Base-by-base conservation (phyloP, 352 stramenopile species). In the Globisporangium barbulae region DNA sequence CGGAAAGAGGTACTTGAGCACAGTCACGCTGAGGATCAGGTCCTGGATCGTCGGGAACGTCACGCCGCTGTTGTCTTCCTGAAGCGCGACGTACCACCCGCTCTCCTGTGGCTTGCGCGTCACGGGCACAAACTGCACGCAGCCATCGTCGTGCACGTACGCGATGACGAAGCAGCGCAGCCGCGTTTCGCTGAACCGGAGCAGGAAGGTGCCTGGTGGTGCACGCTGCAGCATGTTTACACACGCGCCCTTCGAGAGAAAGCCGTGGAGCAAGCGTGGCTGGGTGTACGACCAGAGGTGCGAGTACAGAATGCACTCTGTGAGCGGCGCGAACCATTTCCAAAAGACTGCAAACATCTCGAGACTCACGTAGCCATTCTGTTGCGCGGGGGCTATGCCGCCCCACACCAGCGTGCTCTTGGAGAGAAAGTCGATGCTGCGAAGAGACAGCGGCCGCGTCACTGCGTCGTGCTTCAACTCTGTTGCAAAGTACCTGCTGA, bases 401-500 rank as follows among this genome's bases (percentile, higher is more conserved):
- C 85, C 81, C 85, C 83, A 94, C 13, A 92, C 78, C 9, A 90
- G 73, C 13, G 81, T 75, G 60, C 79, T 91, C 66, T 89, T 89
- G 66, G 68, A 74, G 7, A 94, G 61, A 58, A 94, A 94, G 22
- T 92, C 85, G 50, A 94, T 90, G 35, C 81, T 91, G 1, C 85
- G 79, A 1, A 76, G 68, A 15, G 83, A 94, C 19, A 94, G 65
- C 9, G 85, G 85, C 2, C 85, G 83, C 45, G 72, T 78, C 5
- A 85, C 83, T 3, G 85, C 85, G 50, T 89, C 81, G 39, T 71
- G 67, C 56, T 88, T 83, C 2, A 94, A 64, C 59, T 88, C 79
- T n/a, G 80, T 78, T 21, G 83, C 85, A 69, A 94, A 94, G 64
- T 84, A 94, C n/a, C 78, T 76, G 55, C 83, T 89, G 30, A 92